A percentile compares a stretch with the other conserved stretches of the same genome.
These are phyloP conservation scores for Knoxdaviesia capensis DNA, from an alignment of 2,329 filamentous ascomycete species.

Conservation along the genomic window DNA sequence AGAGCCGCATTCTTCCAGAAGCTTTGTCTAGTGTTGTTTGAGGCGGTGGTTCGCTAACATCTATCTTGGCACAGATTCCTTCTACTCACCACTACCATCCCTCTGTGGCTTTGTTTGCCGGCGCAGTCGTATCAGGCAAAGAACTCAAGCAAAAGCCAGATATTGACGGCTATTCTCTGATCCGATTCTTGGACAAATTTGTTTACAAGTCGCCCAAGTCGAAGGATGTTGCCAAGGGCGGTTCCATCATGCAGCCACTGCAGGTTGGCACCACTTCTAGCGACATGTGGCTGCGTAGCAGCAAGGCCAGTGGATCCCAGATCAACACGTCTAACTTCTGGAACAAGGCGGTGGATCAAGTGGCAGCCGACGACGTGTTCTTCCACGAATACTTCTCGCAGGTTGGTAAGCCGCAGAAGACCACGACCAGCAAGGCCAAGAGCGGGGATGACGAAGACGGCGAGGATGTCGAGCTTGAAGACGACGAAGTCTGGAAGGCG, in stretches of 20 bases:
- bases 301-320: slow-evolving; percentile 15
- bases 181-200: slow-evolving; percentile 93
- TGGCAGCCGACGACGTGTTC: slow-evolving; percentile 85
- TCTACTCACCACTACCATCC: slow-evolving; percentile 77
- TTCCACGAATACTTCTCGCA: slow-evolving; percentile 94
- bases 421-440: slow-evolving; percentile 26
- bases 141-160: slow-evolving; percentile 75
- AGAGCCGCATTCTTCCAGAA: slow-evolving; percentile 10
- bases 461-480: slow-evolving; percentile 30
- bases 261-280: slow-evolving; percentile 28
- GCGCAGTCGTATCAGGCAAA: slow-evolving; percentile 46
- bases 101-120: slow-evolving; percentile 70
- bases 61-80: slow-evolving; percentile 23
- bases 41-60: slow-evolving; percentile 6
- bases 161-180: slow-evolving; percentile 71
- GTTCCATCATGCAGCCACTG: slow-evolving; percentile 93
- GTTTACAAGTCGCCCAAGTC: slow-evolving; percentile 90
- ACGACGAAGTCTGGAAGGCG: slow-evolving; percentile 69
- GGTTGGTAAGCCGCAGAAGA: slow-evolving; percentile 40
- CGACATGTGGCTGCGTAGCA: slow-evolving; percentile 33
- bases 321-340: slow-evolving; percentile 85
- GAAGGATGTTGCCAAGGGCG: slow-evolving; percentile 45
- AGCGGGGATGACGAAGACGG: slow-evolving; percentile 27
- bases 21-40: not conserved
- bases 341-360: slow-evolving; percentile 72